Base-by-base conservation (phyloP, 1,284 basidiomycete genomes). In the Mycosarcoma mackinlayi region DNA sequence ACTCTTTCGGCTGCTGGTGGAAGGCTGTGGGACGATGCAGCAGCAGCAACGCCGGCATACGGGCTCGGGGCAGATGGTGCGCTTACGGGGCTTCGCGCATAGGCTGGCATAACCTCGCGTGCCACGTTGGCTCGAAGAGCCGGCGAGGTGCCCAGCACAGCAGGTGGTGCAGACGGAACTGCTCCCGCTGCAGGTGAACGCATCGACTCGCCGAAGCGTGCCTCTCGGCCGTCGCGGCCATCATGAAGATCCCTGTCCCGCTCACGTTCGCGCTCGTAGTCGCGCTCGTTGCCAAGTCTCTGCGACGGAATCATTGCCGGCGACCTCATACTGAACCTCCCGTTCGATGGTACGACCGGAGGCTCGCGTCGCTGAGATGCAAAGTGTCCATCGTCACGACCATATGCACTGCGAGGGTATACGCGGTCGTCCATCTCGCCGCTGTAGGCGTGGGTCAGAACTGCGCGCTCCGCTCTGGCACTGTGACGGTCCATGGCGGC, bases 221-320 rank as follows among this genome's bases (percentile, higher is more conserved):
- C 21, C 23, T 56, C 59, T n/a, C 47, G 52, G 3, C 45, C 27
- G 13, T 61, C 58, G 13, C 46, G 51, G 9, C 31, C 35, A 30
- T 63, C 54, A 27, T 56, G 41, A 3, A 35, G 41, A 31, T 44
- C 48, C 39, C 48, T 44, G 21, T 62, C 60, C 6, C 53, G 52
- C 37, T 62, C 60, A 7, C 54, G 53, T 25, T 62, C 61, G 16
- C 54, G 61, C 14, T 64, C 61, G n/a, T 45, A 58, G 9, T 66
- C 63, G 16, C 56, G 50, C 14, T 59, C 63, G 16, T 34, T 24
- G 1, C 38, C 63, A 6, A 51, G 47, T 27, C 49, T 28, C 18
- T 46, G 63, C 39, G 57, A 45, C 16, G 63, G 52, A 11, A 60
- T 35, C n/a, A 45, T 34, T 23, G 57, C 52, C 1, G 63, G 63